These are phyloP conservation scores for Xylariales sp. DNA, from an alignment of 2,329 filamentous ascomycete species.

Conservation along the genomic window DNA sequence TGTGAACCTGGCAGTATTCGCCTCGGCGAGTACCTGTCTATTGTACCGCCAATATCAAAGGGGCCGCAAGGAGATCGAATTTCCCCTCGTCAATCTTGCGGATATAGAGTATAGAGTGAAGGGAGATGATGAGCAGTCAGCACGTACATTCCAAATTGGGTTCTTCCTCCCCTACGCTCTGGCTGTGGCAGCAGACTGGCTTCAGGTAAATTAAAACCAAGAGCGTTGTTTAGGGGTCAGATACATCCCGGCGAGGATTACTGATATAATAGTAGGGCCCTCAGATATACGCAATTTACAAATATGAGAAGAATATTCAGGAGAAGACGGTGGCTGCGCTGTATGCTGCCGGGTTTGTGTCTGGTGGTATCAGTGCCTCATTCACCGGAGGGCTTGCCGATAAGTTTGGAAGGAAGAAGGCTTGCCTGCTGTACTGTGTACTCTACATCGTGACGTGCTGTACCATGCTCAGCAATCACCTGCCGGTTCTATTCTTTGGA, in stretches of 20 bases:
- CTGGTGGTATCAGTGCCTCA: slow-evolving; percentile 40
- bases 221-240: no score
- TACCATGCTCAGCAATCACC: slow-evolving; percentile 39
- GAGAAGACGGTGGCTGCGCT: slow-evolving; percentile 26
- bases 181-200: slow-evolving; percentile 40
- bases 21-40: slow-evolving; percentile 15
- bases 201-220: slow-evolving; percentile 35
- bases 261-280: slow-evolving; percentile 6
- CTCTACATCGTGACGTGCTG: slow-evolving; percentile 48
- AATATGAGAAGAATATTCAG: slow-evolving; percentile 20
- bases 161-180: slow-evolving; percentile 25
- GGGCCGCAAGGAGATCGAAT: slow-evolving; percentile 5
- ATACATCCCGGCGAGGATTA: background rate
- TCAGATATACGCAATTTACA: slow-evolving; percentile 17
- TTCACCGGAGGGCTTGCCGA: slow-evolving; percentile 34
- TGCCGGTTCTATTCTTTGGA: slow-evolving; percentile 45
- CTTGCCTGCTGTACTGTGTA: slow-evolving; percentile 50
- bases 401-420: slow-evolving; percentile 42
- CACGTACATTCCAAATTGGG: slow-evolving; percentile 1
- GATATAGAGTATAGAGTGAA: slow-evolving; percentile 1
- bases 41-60: slow-evolving; percentile 17
- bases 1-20: slow-evolving; percentile 17
- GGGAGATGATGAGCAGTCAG: background rate
- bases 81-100: slow-evolving; percentile 25
- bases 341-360: slow-evolving; percentile 45